These are phyloP conservation scores for Candida neerlandica DNA, from an alignment of 1,139 yeast genomes.

Conservation along the genomic window DNA sequence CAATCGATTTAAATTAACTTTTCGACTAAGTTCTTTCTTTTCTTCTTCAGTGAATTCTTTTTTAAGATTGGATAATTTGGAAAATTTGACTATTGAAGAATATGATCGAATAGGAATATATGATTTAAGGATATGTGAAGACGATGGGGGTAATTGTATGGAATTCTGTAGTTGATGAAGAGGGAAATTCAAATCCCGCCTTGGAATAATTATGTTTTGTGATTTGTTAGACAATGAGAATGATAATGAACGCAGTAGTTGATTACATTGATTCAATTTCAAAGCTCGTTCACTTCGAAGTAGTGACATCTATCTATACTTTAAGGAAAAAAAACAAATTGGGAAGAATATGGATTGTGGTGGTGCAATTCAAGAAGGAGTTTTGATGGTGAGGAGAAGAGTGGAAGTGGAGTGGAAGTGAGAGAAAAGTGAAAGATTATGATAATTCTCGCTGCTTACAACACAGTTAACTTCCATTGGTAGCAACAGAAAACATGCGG, in stretches of 20 bases:
- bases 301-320: slow-evolving; percentile 1
- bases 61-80: not conserved
- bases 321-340: not conserved
- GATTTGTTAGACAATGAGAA: not conserved
- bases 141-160: too few species aligned
- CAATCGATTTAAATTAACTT: slow-evolving; percentile 65
- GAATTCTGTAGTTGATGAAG: not conserved
- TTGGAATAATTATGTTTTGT: not conserved
- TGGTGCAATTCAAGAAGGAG: not conserved
- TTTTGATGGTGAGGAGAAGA: not conserved
- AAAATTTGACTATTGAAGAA: not conserved
- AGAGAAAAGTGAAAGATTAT: not conserved
- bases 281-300: slow-evolving; percentile 1
- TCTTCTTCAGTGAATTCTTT: slow-evolving; percentile 7
- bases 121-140: not conserved
- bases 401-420: not conserved
- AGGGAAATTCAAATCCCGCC: slow-evolving; percentile 1
- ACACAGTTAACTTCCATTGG: too few species aligned
- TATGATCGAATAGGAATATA: not conserved
- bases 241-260: not conserved
- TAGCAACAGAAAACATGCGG: too few species aligned
- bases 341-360: too few species aligned
- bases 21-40: slow-evolving; percentile 20
- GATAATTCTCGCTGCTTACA: not conserved
- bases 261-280: slow-evolving; percentile 3